Conservation (phyloP, 768 basidiomycete genomes). For the Clavulina sp. region DNA sequence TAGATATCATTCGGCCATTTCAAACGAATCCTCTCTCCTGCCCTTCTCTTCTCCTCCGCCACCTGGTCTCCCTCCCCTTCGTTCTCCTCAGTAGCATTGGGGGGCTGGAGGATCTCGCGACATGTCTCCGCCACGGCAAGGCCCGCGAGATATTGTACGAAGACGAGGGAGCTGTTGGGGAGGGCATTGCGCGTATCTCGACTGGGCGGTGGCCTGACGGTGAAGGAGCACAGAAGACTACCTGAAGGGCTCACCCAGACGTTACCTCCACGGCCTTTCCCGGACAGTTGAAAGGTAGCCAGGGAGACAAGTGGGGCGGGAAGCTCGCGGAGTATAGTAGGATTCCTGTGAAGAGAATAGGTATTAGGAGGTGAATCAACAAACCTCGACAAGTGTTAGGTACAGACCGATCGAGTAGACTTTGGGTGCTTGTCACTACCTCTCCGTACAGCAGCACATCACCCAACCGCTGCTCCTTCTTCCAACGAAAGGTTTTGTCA, state of each 20-base stretch:
- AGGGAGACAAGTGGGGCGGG: constrained; percentile 66
- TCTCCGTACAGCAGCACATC: constrained; percentile 76
- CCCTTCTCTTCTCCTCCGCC: constrained; percentile 12
- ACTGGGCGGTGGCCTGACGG: constrained; percentile 40
- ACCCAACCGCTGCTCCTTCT: constrained; percentile 39
- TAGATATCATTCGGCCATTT: constrained; percentile 99
- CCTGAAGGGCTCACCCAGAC: constrained; percentile 85
- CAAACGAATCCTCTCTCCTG: constrained; percentile 44
- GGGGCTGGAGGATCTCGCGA: constrained; percentile 36
- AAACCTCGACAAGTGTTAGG: background rate
- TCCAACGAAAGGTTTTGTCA: too few species aligned
- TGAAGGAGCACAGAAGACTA: constrained; percentile 69
- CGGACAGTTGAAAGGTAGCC: constrained; percentile 74
- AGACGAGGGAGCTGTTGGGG: constrained; percentile 57
- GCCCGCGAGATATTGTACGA: constrained; percentile 83
- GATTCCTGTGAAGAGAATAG: background rate
- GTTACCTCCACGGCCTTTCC: constrained; percentile 77
- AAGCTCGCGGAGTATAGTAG: constrained; percentile 20
- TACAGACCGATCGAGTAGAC: constrained; percentile 77
- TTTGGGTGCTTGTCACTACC: constrained; percentile 85
- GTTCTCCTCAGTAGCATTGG: too few species aligned
- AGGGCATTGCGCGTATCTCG: constrained; percentile 21
- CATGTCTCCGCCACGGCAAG: constrained; percentile 82
- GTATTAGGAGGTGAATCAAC: background rate
- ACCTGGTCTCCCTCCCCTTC: too few species aligned